Conservation (phyloP, 345 rosid genomes). For the Linum lewisii region DNA sequence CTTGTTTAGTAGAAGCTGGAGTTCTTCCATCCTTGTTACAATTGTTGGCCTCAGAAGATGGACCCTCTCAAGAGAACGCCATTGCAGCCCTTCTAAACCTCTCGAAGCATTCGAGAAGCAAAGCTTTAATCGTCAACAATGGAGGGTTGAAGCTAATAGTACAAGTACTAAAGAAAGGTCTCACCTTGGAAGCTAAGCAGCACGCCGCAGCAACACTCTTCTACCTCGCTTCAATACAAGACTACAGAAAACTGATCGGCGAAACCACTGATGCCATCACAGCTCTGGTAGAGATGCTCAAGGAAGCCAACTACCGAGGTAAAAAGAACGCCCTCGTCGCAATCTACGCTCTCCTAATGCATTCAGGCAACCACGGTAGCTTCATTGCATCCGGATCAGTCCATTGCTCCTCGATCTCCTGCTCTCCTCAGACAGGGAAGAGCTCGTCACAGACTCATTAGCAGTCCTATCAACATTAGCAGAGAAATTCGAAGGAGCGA, state of each 20-base stretch:
- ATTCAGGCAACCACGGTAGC: conserved; percentile 42
- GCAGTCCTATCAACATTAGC: conserved; percentile 61
- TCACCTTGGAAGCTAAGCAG: conserved; percentile 44
- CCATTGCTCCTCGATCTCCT: conserved; percentile 44
- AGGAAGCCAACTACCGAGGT: conserved; percentile 28
- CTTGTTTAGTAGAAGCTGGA: conserved; percentile 67
- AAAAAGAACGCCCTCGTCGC: conserved; percentile 70
- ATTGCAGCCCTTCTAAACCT: conserved; percentile 58
- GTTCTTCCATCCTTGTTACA: conserved; percentile 31
- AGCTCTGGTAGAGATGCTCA: conserved; percentile 43
- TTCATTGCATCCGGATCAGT: conserved; percentile 49
- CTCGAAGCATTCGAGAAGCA: conserved; percentile 52
- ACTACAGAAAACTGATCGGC: conserved; percentile 55
- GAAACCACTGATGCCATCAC: conserved; percentile 47
- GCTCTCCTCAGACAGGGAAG: conserved; percentile 37
- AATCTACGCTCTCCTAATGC: conserved; percentile 45
- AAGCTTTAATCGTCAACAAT: conserved; percentile 35
- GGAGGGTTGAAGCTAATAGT: conserved; percentile 42
- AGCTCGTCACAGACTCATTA: conserved; percentile 46
- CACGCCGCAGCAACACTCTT: conserved; percentile 64
- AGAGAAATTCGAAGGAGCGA: conserved; percentile 49
- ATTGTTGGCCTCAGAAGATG: conserved; percentile 20
- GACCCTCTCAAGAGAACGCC: conserved; percentile 47
- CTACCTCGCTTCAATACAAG: conserved; percentile 54
- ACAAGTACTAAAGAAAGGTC: conserved; percentile 38